These are phyloP conservation scores for Suillus discolor DNA, from an alignment of 768 basidiomycete species.

Conservation along the genomic window DNA sequence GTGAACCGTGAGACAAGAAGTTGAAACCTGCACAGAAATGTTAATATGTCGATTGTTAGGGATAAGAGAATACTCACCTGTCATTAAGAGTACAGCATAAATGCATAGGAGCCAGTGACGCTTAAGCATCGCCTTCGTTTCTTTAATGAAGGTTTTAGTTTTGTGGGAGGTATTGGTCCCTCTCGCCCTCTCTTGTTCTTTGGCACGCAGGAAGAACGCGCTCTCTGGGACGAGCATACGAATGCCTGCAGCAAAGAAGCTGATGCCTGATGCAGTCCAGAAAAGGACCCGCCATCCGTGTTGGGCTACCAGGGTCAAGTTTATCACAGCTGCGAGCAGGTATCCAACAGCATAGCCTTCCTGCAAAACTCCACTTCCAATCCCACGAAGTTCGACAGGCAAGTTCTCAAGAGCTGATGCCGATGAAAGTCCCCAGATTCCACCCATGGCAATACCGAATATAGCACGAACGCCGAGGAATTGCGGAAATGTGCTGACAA, in stretches of 20 bases:
- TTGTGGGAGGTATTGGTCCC: slow-evolving; percentile 47
- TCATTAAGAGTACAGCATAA: slow-evolving; percentile 84
- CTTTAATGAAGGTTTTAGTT: slow-evolving; percentile 71
- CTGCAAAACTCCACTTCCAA: slow-evolving; percentile 84
- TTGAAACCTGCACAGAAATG: slow-evolving; percentile 55
- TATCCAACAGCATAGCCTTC: slow-evolving; percentile 90
- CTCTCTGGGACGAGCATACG: slow-evolving; percentile 79
- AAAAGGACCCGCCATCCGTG: slow-evolving; percentile 77
- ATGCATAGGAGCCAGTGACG: slow-evolving; percentile 81
- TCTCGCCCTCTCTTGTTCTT: slow-evolving; percentile 48
- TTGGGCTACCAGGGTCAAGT: slow-evolving; percentile 56
- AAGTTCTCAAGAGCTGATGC: slow-evolving; percentile 88
- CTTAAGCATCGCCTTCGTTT: slow-evolving; percentile 77
- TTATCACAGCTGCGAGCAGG: slow-evolving; percentile 82
- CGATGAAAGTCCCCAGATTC: slow-evolving; percentile 84
- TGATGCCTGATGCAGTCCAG: slow-evolving; percentile 76
- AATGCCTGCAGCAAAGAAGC: slow-evolving; percentile 66
- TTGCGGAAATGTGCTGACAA: slow-evolving; percentile 70
- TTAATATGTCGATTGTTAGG: slow-evolving; percentile 3
- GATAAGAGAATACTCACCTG: slow-evolving; percentile 33
- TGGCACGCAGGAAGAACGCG: slow-evolving; percentile 67
- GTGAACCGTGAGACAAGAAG: slow-evolving; percentile 75
- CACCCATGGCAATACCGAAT: slow-evolving; percentile 89
- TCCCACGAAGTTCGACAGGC: slow-evolving; percentile 83
- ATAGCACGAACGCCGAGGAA: slow-evolving; percentile 85